phyloP scores from a whole-genome alignment of 257 asterid species.

The Leptodermis oblonga region DNA sequence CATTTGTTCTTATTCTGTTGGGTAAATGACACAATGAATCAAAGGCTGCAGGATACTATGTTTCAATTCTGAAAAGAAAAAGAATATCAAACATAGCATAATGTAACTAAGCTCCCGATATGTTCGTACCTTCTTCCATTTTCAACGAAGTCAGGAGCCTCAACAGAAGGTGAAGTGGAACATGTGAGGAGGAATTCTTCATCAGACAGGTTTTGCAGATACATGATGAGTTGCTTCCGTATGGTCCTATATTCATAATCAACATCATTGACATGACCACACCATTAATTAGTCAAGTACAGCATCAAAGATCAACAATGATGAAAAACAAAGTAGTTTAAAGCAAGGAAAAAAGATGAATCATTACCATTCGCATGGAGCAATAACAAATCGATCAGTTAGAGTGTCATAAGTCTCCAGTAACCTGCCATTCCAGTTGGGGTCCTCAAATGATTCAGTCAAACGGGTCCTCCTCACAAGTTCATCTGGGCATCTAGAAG shows the following conservation, averaged over 20 bases:
- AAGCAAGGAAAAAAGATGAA: constrained; percentile 6
- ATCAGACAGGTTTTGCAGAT: constrained; percentile 57
- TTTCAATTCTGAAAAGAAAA: too few relatives aligned
- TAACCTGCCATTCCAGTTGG: constrained; percentile 52
- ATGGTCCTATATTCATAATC: constrained; percentile 46
- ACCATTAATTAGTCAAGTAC: background rate
- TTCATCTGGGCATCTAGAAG: constrained; percentile 87
- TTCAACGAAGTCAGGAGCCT: constrained; percentile 72
- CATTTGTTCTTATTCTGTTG: background rate
- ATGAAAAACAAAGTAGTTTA: constrained; percentile 1
- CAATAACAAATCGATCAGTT: constrained; percentile 58
- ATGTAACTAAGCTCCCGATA: background rate
- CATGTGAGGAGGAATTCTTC: constrained; percentile 65
- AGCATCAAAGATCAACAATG: background rate
- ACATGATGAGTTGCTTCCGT: constrained; percentile 31
- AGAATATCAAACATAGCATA: background rate
- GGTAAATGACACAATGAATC: background rate
- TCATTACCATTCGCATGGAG: constrained; percentile 75
- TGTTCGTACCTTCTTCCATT: constrained; percentile 54
- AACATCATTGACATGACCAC: constrained; percentile 11
- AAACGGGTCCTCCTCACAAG: constrained; percentile 74
- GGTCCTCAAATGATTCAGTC: constrained; percentile 61
- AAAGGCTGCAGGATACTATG: background rate
- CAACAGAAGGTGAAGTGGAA: constrained; percentile 90
- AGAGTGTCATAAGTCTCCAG: constrained; percentile 71